Percentiles rank a stretch among this genome's conserved stretches.
phyloP scores from a whole-genome alignment of 306 rosid genomes.

The Vicia villosa region DNA sequence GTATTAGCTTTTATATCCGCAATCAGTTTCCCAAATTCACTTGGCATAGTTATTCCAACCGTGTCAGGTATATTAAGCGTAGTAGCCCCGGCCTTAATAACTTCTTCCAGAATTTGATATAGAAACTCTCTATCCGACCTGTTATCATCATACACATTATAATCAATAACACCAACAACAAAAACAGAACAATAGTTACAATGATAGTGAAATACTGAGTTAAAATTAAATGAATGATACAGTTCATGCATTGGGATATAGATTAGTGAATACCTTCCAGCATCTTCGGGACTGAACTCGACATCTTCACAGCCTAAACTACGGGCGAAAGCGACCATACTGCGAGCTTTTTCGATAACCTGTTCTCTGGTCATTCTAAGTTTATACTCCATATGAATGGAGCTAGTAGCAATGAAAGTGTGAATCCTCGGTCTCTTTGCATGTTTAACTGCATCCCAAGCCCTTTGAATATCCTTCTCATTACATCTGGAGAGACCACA shows the following conservation, averaged over 20 bases:
- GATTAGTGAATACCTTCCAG: constrained; percentile 78
- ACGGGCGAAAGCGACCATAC: constrained; percentile 78
- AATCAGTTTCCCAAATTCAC: constrained; percentile 74
- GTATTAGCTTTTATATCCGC: constrained; percentile 91
- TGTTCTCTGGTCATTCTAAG: constrained; percentile 70
- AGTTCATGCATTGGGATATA: no score
- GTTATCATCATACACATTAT: constrained; percentile 17
- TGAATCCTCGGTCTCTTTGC: constrained; percentile 85
- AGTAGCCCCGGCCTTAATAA: constrained; percentile 93
- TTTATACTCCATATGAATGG: constrained; percentile 84
- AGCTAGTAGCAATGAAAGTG: constrained; percentile 89
- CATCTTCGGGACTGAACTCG: constrained; percentile 97
- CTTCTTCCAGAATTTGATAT: constrained; percentile 87
- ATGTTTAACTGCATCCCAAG: constrained; percentile 91
- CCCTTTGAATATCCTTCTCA: constrained; percentile 76
- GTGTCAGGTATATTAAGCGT: constrained; percentile 97
- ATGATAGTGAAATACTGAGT: neutral
- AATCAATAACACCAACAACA: neutral
- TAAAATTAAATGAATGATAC: no score
- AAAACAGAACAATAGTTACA: neutral
- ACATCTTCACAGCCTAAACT: constrained; percentile 87
- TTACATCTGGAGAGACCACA: constrained; percentile 87
- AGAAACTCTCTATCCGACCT: constrained; percentile 92
- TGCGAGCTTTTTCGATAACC: constrained; percentile 71
- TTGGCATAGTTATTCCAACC: constrained; percentile 75